A percentile compares a stretch with the other conserved stretches of the same genome.
These are phyloP conservation scores for Phoma sp. DNA, from an alignment of 2,329 filamentous ascomycete species.

Conservation along the genomic window DNA sequence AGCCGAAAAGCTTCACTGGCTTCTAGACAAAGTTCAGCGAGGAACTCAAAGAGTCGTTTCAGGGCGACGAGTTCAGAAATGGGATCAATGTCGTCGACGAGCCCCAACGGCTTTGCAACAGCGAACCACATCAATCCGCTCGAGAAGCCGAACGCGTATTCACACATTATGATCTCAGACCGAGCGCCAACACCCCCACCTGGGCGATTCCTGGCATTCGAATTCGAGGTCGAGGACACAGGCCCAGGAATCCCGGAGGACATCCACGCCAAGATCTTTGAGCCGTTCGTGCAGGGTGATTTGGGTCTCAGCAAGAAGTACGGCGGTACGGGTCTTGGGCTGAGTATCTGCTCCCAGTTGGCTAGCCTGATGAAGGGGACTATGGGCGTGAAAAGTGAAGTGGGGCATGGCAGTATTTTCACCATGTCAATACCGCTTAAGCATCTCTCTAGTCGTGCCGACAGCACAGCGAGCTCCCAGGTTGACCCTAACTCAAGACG, in stretches of 20 bases:
- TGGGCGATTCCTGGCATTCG: constrained; percentile 75
- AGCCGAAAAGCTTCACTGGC: constrained; percentile 57
- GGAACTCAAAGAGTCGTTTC: constrained; percentile 43
- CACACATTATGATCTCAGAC: constrained; percentile 47
- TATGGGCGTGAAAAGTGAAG: constrained; percentile 74
- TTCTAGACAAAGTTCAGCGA: constrained; percentile 51
- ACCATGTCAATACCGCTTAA: constrained; percentile 82
- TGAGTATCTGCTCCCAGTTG: constrained; percentile 89
- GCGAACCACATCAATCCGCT: constrained; percentile 55
- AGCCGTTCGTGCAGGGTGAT: constrained; percentile 95
- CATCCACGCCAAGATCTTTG: constrained; percentile 84
- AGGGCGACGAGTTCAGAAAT: constrained; percentile 43
- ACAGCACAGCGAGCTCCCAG: constrained; percentile 55
- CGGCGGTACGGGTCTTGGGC: constrained; percentile 84
- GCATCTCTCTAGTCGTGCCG: constrained; percentile 73
- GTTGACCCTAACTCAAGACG: constrained; percentile 38
- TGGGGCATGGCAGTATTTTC: constrained; percentile 80
- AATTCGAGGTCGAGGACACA: constrained; percentile 88
- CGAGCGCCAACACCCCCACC: constrained; percentile 58
- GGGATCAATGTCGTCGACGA: constrained; percentile 36
- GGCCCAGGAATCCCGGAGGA: constrained; percentile 83
- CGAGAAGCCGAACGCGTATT: constrained; percentile 49
- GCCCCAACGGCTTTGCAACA: constrained; percentile 46
- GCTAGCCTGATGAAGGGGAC: constrained; percentile 82
- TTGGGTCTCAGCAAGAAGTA: constrained; percentile 87